Base-by-base conservation (phyloP, 2,329 filamentous ascomycete species). In the Rosellinia necatrix region DNA sequence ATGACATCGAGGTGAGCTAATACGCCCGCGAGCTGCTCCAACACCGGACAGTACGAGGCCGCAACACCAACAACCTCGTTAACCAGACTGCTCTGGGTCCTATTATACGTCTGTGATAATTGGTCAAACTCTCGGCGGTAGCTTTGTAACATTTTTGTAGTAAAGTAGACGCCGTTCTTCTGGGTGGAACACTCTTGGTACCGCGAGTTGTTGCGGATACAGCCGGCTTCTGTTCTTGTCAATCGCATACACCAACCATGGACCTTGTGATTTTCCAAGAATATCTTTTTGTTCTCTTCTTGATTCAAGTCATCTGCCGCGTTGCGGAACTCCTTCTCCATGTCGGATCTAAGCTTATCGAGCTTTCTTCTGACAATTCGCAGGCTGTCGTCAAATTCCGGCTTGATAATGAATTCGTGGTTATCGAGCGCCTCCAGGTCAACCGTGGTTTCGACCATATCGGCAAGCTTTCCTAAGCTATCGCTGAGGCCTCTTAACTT, bases 101-200 rank as follows among this genome's bases (percentile, higher is more conserved):
- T 87, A 74, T 96, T 96, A 78, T 99, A 99, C 70, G 91, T 96
- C 59, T 92, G 88, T 0, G 91, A 96, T 0, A 97, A 81, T 72
- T 97, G 92, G 69, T 99, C 93, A 64, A 96, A 92, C 67, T 99
- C 93, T 49, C 93, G 85, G 27, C 94, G 88, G 66, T 92, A 84
- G 22, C 86, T 82, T 68, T 92, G 88, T 66, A 99, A 80, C 27
- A 82, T 86, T 50, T 85, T 86, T 3, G 94, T 99, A 1, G 94
- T 97, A 74, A 99, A 99, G 76, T 94, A 99, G 52, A 97, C 94
- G 38, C 94, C 94, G 71, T 97, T 99, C 81, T 99, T 99, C 75
- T 97, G 94, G 0, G 96, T 99, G 0, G 92, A 96, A 72, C 92
- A 96, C 73, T 99, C 94, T 67, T 93, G 89, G 67, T 97, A 99